phyloP scores from a whole-genome alignment of 2,329 filamentous ascomycete species.

The Xylariaceae sp. region DNA sequence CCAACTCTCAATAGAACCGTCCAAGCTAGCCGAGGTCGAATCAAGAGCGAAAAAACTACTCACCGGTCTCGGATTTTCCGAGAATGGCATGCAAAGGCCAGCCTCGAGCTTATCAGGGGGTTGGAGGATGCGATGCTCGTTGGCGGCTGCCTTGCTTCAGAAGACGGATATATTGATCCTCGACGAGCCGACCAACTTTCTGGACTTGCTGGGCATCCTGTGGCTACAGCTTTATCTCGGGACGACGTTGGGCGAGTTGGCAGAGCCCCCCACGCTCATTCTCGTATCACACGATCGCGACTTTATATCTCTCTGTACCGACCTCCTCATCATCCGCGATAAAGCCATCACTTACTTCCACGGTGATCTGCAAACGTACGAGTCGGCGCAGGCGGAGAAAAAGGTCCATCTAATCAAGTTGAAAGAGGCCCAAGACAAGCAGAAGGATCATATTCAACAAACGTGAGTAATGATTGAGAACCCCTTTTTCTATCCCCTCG shows the following conservation, averaged over 20 bases:
- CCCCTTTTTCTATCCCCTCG: too few species aligned
- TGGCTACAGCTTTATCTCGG: constrained; percentile 73
- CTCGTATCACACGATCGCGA: constrained; percentile 82
- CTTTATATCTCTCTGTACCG: constrained; percentile 72
- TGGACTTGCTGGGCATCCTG: constrained; percentile 77
- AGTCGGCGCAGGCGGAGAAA: constrained; percentile 62
- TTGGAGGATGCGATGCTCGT: constrained; percentile 66
- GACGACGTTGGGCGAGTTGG: constrained; percentile 48
- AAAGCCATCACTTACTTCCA: constrained; percentile 69
- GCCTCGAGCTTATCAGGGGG: constrained; percentile 69
- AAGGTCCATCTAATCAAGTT: constrained; percentile 66
- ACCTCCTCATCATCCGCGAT: constrained; percentile 72
- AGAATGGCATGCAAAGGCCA: constrained; percentile 54
- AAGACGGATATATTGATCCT: constrained; percentile 74
- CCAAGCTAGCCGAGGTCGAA: constrained; percentile 61
- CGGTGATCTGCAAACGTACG: constrained; percentile 69
- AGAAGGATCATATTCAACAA: constrained; percentile 75
- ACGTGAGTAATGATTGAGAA: constrained; percentile 36
- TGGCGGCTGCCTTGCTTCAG: constrained; percentile 65
- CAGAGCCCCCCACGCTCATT: constrained; percentile 61
- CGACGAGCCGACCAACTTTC: constrained; percentile 83
- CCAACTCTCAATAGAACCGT: constrained; percentile 62
- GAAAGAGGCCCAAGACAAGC: constrained; percentile 77
- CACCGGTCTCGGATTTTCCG: constrained; percentile 66
- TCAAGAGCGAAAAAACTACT: constrained; percentile 63